Conservation (phyloP, 306 rosid species). For the Quercus aquifolioides region DNA sequence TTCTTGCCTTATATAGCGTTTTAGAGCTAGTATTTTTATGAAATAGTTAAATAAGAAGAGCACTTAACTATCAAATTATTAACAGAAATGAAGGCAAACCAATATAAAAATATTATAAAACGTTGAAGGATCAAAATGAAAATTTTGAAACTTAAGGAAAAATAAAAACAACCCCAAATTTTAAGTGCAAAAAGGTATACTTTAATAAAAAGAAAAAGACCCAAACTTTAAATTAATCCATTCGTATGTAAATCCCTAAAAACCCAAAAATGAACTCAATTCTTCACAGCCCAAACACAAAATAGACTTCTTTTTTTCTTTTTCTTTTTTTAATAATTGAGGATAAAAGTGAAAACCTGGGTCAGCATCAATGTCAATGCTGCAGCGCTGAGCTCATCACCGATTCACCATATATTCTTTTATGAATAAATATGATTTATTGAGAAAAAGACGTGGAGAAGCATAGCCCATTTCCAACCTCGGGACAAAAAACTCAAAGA, state of each 20-base stretch:
- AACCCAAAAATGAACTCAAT: neutral
- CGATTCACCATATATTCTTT: neutral
- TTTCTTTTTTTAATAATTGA: neutral
- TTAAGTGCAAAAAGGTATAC: no score
- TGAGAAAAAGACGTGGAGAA: no score
- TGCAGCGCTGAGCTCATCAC: slow-evolving; percentile 14
- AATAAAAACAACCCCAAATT: no score
- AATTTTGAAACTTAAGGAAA: neutral
- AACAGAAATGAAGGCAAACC: neutral
- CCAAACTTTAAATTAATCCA: neutral
- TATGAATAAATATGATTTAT: no score
- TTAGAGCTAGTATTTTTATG: no score
- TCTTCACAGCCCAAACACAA: no score
- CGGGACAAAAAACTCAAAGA: no score
- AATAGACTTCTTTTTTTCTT: no score
- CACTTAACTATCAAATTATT: no score
- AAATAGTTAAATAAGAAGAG: neutral
- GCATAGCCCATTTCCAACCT: no score
- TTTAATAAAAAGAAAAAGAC: neutral
- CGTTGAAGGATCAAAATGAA: neutral
- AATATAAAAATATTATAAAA: neutral
- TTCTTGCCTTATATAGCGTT: neutral
- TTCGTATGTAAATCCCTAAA: neutral
- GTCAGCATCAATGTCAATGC: slow-evolving; percentile 55
- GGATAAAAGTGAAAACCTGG: slow-evolving; percentile 43